These are phyloP conservation scores for Emmonsiellopsis sp. DNA, from an alignment of 2,329 filamentous ascomycete genomes.

Conservation along the genomic window DNA sequence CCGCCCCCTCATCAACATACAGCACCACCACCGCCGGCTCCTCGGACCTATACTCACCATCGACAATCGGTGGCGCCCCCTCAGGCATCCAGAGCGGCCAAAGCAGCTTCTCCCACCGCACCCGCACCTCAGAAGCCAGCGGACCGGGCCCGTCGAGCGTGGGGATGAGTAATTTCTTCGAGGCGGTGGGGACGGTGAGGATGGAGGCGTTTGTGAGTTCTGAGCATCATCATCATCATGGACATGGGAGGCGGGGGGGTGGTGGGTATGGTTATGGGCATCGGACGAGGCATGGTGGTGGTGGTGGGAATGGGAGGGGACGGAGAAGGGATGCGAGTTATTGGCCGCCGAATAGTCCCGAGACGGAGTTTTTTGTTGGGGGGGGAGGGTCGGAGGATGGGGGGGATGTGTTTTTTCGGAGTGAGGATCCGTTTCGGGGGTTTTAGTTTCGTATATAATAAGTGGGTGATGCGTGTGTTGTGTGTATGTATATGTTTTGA, in stretches of 20 bases:
- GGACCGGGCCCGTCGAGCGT: slow-evolving; percentile 39
- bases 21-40: slow-evolving; percentile 52
- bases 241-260: neutral
- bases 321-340: slow-evolving; percentile 23
- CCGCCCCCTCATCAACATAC: slow-evolving; percentile 31
- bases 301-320: slow-evolving; percentile 5
- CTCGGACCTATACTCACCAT: slow-evolving; percentile 47
- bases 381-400: slow-evolving; percentile 27
- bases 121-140: slow-evolving; percentile 45
- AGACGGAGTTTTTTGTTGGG: slow-evolving; percentile 28
- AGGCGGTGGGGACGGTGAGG: slow-evolving; percentile 79
- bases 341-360: slow-evolving; percentile 26
- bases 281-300: slow-evolving; percentile 15
- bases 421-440: slow-evolving; percentile 39
- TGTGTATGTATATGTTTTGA: neutral
- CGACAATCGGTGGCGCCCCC: slow-evolving; percentile 14
- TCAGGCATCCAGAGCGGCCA: slow-evolving; percentile 24
- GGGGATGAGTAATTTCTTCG: slow-evolving; percentile 58
- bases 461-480: no score
- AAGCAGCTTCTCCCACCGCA: slow-evolving; percentile 43
- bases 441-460: slow-evolving; percentile 24
- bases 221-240: slow-evolving; percentile 20
- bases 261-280: slow-evolving; percentile 3
- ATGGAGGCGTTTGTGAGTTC: slow-evolving; percentile 96
- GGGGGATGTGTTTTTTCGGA: slow-evolving; percentile 30